Evolutionary conservation across 305 asterid genomes (phyloP).

Genomic region (Solanum hybrid): DNA sequence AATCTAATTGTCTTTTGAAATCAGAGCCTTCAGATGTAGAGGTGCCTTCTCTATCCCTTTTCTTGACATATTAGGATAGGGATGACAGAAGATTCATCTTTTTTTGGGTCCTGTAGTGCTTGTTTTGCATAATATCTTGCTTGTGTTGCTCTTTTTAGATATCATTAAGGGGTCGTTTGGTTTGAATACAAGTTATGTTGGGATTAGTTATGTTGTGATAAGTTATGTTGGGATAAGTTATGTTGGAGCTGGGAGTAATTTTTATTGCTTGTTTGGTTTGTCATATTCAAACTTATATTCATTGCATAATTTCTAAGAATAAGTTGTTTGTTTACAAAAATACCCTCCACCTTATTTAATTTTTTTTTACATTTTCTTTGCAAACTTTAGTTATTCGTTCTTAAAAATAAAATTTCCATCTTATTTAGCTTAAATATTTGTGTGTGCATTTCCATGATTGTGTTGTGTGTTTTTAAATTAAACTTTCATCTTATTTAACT

Average conservation of each 20-base stretch:
- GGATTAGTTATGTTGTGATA: background rate
- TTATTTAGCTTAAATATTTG: background rate
- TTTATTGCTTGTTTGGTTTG: background rate
- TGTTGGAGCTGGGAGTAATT: background rate
- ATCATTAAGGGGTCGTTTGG: background rate
- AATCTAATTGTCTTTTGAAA: constrained; percentile 18
- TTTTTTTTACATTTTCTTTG: background rate
- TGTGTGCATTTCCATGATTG: background rate
- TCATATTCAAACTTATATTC: background rate
- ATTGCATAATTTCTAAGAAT: background rate
- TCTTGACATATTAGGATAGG: background rate
- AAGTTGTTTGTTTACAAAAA: background rate
- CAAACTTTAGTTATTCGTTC: background rate
- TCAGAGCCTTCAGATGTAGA: constrained; percentile 35
- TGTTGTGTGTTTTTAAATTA: background rate
- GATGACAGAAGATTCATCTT: background rate
- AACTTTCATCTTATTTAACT: background rate
- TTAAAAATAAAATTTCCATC: background rate
- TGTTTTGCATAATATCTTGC: background rate
- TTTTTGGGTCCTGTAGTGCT: background rate
- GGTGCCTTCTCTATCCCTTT: constrained; percentile 31
- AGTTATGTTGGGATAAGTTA: background rate
- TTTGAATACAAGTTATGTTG: background rate
- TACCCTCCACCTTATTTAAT: background rate
- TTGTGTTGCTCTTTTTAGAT: background rate